Evolutionary conservation across 129 eudicot genomes (phyloP).

Genomic region (Helianthus annuus): DNA sequence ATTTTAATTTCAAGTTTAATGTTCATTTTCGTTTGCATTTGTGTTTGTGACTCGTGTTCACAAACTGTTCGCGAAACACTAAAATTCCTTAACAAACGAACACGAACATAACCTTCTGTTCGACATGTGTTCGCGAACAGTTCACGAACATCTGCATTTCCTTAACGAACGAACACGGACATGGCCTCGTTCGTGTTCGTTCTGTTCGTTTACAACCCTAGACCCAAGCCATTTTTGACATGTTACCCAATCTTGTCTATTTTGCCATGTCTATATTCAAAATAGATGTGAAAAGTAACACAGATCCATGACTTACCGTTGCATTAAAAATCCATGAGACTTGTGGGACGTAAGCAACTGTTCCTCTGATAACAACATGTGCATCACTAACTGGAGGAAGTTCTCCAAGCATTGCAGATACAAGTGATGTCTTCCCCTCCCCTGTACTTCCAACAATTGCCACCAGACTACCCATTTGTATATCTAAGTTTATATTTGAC

Average conservation of each 20-base stretch:
- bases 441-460: constrained; percentile 98
- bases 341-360: constrained; percentile 96
- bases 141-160: too few species aligned
- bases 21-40: too few species aligned
- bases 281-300: not conserved
- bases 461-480: constrained; percentile 72
- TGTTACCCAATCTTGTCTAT: not conserved
- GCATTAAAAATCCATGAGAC: constrained; percentile 98
- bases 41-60: too few species aligned
- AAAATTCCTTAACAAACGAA: too few species aligned
- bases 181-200: too few species aligned
- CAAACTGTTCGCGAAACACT: too few species aligned
- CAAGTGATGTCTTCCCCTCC: constrained; percentile 92
- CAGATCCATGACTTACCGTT: constrained; percentile 50
- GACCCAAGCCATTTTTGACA: not conserved
- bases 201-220: too few species aligned
- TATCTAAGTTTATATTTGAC: constrained; percentile 71
- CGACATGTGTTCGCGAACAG: too few species aligned
- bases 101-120: too few species aligned
- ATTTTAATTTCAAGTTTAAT: too few species aligned
- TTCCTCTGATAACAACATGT: constrained; percentile 72
- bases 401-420: constrained; percentile 98
- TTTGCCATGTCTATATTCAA: not conserved
- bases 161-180: too few species aligned
- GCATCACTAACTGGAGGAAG: constrained; percentile 74